Evolutionary conservation across 768 basidiomycete genomes (phyloP).

Genomic region (Russula griseocarnosa): DNA sequence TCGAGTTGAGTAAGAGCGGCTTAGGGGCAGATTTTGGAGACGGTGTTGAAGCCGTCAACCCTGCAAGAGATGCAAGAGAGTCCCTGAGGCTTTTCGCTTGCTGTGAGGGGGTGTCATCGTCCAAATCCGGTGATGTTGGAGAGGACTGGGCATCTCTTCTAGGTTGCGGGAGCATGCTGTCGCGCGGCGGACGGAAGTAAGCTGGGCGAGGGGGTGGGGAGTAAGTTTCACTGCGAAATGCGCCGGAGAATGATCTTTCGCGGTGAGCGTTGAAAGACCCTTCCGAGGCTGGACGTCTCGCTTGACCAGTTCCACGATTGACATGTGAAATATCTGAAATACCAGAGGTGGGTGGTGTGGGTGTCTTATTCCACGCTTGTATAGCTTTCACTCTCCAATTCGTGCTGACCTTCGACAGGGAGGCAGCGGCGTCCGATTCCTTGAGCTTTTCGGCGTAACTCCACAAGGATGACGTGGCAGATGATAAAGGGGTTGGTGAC

Average conservation of each 20-base stretch:
- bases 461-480: slow-evolving; percentile 44
- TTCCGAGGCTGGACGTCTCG: neutral
- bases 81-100: slow-evolving; percentile 41
- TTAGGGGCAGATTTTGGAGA: slow-evolving; percentile 53
- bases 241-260: slow-evolving; percentile 42
- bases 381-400: slow-evolving; percentile 71
- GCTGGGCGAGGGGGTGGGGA: slow-evolving; percentile 57
- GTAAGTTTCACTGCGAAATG: slow-evolving; percentile 38
- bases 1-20: slow-evolving; percentile 60
- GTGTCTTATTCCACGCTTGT: slow-evolving; percentile 34
- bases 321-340: slow-evolving; percentile 9
- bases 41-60: slow-evolving; percentile 33
- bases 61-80: slow-evolving; percentile 43
- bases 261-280: slow-evolving; percentile 29
- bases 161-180: slow-evolving; percentile 46
- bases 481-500: slow-evolving; percentile 25
- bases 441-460: slow-evolving; percentile 68
- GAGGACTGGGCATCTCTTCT: slow-evolving; percentile 23
- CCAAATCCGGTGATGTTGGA: slow-evolving; percentile 11
- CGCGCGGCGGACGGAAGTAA: slow-evolving; percentile 54
- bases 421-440: slow-evolving; percentile 68
- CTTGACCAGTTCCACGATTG: slow-evolving; percentile 4
- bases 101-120: slow-evolving; percentile 37
- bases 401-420: slow-evolving; percentile 66
- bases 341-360: slow-evolving; percentile 28